These are phyloP conservation scores for Solanum hybrid DNA, from an alignment of 305 asterid genomes.

Conservation along the genomic window DNA sequence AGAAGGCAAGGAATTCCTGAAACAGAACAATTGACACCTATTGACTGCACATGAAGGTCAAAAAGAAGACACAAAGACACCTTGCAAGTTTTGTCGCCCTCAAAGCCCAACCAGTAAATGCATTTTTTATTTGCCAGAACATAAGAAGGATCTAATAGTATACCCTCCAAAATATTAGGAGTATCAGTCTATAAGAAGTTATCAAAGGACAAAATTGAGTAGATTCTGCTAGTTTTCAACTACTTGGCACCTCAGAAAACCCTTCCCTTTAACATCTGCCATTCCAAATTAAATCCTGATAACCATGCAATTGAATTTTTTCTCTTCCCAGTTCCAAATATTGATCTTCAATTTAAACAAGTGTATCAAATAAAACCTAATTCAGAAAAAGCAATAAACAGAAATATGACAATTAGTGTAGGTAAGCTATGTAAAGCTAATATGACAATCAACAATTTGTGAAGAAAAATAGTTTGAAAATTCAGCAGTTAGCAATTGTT, in stretches of 20 bases:
- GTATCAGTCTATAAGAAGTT: background rate
- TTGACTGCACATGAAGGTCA: background rate
- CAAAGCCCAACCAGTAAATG: background rate
- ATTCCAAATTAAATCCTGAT: background rate
- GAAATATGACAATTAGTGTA: background rate
- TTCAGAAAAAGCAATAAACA: background rate
- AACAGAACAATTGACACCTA: background rate
- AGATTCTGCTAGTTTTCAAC: background rate
- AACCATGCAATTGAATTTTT: background rate
- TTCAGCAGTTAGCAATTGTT: background rate
- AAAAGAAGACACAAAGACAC: background rate
- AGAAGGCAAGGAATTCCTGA: background rate
- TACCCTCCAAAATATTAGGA: background rate
- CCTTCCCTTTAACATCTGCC: background rate
- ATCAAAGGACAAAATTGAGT: background rate
- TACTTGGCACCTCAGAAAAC: background rate
- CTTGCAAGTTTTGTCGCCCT: background rate
- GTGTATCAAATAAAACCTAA: background rate
- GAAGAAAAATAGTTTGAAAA: background rate
- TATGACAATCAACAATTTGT: background rate
- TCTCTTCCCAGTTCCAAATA: background rate
- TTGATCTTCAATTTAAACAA: background rate
- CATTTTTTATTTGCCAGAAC: background rate
- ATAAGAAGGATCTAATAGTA: background rate
- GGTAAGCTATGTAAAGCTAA: background rate